A percentile compares a stretch with the other conserved stretches of the same genome.
phyloP scores from a whole-genome alignment of 208 protist genomes.

The Plasmodiophora brassicae region DNA sequence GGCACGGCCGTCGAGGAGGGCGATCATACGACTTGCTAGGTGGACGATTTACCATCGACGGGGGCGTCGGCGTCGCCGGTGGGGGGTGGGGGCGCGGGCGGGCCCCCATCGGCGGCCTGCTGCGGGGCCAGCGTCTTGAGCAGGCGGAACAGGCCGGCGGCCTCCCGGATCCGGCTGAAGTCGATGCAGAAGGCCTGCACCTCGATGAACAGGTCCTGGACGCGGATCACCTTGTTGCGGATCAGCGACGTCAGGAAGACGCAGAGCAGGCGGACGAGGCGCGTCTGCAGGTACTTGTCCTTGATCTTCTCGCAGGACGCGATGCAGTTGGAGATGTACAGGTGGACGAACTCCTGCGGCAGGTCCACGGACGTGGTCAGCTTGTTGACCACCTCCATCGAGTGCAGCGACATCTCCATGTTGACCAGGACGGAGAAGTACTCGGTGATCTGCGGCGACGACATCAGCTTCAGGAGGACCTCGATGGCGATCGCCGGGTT shows the following conservation, averaged over 20 bases:
- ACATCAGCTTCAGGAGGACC: conserved; percentile 68
- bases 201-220: conserved; percentile 61
- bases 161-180: conserved; percentile 69
- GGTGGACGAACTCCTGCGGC: conserved; percentile 70
- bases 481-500: conserved; percentile 70
- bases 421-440: conserved; percentile 68
- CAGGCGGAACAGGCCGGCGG: conserved; percentile 68
- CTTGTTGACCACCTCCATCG: conserved; percentile 71
- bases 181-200: conserved; percentile 71
- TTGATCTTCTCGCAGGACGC: conserved; percentile 64
- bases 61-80: too few relatives aligned
- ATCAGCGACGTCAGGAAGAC: conserved; percentile 76
- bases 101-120: neutral
- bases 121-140: conserved; percentile 59
- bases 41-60: too few relatives aligned
- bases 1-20: too few relatives aligned
- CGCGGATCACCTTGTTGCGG: conserved; percentile 61
- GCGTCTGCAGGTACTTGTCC: conserved; percentile 67
- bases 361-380: conserved; percentile 67
- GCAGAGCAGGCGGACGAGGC: conserved; percentile 65
- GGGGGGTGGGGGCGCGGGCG: too few relatives aligned
- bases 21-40: too few relatives aligned
- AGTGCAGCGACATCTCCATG: conserved; percentile 71
- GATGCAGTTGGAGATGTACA: conserved; percentile 79
- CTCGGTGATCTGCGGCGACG: conserved; percentile 63